Evolutionary conservation across 2,329 filamentous ascomycete species (phyloP).

Genomic region (Bisporella sp.): DNA sequence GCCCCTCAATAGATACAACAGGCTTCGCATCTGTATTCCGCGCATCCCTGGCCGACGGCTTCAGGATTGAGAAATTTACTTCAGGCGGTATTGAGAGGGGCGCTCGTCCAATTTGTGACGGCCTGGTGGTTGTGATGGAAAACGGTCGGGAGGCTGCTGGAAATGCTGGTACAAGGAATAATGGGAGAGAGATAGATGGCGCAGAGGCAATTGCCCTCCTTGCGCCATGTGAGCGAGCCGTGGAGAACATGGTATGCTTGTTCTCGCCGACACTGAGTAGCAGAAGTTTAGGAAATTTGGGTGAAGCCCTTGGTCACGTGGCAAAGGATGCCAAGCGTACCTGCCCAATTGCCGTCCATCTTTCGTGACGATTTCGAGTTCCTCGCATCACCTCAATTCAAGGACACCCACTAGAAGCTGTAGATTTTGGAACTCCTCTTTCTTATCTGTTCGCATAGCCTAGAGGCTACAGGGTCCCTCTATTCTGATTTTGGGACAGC

Average conservation of each 20-base stretch:
- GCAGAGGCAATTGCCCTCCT: slow-evolving; percentile 46
- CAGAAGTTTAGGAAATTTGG: background rate
- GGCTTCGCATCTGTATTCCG: slow-evolving; percentile 44
- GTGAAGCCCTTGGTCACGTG: background rate
- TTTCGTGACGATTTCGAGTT: too few species aligned
- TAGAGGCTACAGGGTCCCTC: too few species aligned
- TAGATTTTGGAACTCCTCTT: too few species aligned
- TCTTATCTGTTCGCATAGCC: too few species aligned
- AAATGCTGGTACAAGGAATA: slow-evolving; percentile 69
- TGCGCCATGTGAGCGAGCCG: slow-evolving; percentile 53
- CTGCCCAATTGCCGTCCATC: too few species aligned
- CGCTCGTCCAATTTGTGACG: slow-evolving; percentile 81
- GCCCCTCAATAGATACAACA: slow-evolving; percentile 71
- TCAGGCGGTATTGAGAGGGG: slow-evolving; percentile 76
- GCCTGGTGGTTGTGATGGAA: slow-evolving; percentile 58
- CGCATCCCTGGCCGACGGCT: slow-evolving; percentile 35
- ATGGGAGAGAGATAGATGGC: slow-evolving; percentile 50
- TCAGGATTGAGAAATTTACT: slow-evolving; percentile 67
- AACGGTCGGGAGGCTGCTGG: slow-evolving; percentile 52
- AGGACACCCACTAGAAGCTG: too few species aligned
- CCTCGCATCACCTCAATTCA: too few species aligned
- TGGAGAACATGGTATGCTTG: slow-evolving; percentile 51
- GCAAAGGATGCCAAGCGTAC: background rate
- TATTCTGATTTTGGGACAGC: too few species aligned
- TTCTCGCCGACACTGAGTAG: background rate